Evolutionary conservation across 345 rosid genomes (phyloP).

Genomic region (Populus simonii): DNA sequence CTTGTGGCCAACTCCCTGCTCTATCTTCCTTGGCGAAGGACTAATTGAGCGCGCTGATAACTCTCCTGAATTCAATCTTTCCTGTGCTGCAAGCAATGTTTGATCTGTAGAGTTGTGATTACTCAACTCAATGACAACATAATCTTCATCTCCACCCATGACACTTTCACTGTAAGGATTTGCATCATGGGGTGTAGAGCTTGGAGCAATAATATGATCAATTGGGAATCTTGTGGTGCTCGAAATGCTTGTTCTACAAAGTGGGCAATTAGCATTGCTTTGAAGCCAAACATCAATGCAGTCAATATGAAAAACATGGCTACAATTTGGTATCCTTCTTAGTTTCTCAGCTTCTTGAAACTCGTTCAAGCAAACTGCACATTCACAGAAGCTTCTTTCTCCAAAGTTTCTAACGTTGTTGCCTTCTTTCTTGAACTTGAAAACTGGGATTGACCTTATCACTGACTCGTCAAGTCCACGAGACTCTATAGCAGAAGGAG

Average conservation of each 20-base stretch:
- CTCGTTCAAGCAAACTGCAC: constrained; percentile 82
- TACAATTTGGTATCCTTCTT: constrained; percentile 63
- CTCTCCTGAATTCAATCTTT: constrained; percentile 40
- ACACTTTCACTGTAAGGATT: constrained; percentile 22
- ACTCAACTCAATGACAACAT: constrained; percentile 69
- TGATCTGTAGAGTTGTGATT: constrained; percentile 20
- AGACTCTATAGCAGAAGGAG: constrained; percentile 40
- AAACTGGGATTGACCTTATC: constrained; percentile 76
- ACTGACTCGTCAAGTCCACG: constrained; percentile 79
- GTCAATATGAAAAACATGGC: constrained; percentile 84
- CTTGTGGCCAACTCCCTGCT: constrained; percentile 34
- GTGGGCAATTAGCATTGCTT: constrained; percentile 80
- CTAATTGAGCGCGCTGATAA: constrained; percentile 19
- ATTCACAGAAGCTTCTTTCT: constrained; percentile 45
- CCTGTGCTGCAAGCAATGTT: constrained; percentile 42
- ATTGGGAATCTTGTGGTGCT: constrained; percentile 27
- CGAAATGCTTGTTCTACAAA: constrained; percentile 79
- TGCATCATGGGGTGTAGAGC: constrained; percentile 46
- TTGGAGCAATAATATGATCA: constrained; percentile 40
- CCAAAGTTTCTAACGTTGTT: constrained; percentile 31
- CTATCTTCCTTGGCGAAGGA: constrained; percentile 40
- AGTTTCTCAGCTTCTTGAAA: constrained; percentile 80
- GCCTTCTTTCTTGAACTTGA: constrained; percentile 55
- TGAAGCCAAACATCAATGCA: constrained; percentile 96
- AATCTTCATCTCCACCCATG: constrained; percentile 52